phyloP scores from a whole-genome alignment of 2,329 filamentous ascomycete genomes.

The Xylariomycetidae sp. region DNA sequence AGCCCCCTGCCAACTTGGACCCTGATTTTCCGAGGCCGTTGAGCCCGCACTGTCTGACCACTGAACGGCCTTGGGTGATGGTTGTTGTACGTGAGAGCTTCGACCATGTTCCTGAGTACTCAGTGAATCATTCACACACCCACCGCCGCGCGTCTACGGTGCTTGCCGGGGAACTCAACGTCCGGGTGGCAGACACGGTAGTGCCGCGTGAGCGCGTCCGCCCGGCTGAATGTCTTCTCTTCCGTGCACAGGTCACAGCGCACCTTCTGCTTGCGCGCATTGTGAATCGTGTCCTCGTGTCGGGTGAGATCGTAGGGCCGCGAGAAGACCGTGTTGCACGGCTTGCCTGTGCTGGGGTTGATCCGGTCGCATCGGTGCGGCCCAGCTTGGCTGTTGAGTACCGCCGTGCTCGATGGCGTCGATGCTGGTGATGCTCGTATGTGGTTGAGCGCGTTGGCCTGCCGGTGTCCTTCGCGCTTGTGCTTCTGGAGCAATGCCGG shows the following conservation, averaged over 20 bases:
- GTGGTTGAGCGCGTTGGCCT: slow-evolving; percentile 51
- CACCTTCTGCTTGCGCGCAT: slow-evolving; percentile 88
- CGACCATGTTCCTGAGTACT: too few species aligned
- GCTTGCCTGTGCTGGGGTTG: slow-evolving; percentile 91
- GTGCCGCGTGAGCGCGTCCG: slow-evolving; percentile 89
- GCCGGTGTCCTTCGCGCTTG: slow-evolving; percentile 87
- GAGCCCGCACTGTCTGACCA: too few species aligned
- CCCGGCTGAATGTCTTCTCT: slow-evolving; percentile 94
- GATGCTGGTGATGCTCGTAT: slow-evolving; percentile 22
- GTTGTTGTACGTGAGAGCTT: too few species aligned
- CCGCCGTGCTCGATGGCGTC: slow-evolving; percentile 43
- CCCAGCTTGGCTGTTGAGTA: slow-evolving; percentile 81
- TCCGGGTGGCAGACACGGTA: slow-evolving; percentile 93
- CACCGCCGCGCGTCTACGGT: slow-evolving; percentile 32
- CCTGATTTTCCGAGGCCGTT: slow-evolving; percentile 3
- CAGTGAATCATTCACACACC: background rate
- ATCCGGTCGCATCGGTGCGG: slow-evolving; percentile 89
- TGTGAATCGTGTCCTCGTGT: slow-evolving; percentile 97
- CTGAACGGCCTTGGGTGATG: too few species aligned
- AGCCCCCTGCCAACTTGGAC: background rate
- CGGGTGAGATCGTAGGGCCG: slow-evolving; percentile 93
- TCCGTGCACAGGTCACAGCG: slow-evolving; percentile 89
- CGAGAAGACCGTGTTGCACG: slow-evolving; percentile 91
- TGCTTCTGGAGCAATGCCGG: slow-evolving; percentile 86
- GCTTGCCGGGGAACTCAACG: slow-evolving; percentile 69